A percentile compares a stretch with the other conserved stretches of the same genome.
phyloP scores from a whole-genome alignment of 129 eudicot genomes.

The Ambrosia trifida region DNA sequence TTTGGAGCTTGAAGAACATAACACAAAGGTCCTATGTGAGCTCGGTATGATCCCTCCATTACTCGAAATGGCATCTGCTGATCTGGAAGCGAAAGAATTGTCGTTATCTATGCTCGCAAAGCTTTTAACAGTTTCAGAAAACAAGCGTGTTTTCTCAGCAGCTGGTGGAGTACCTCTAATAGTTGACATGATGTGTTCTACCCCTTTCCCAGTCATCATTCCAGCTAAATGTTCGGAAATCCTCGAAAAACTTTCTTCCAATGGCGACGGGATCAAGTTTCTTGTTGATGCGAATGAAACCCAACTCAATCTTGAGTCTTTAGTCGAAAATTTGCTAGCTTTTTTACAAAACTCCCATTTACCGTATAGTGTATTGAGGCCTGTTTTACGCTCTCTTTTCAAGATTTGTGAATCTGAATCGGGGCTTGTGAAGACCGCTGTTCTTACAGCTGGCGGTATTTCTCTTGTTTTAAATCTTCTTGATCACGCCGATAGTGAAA shows the following conservation, averaged over 20 bases:
- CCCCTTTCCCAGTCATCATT: conserved; percentile 31
- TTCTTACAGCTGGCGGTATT: conserved; percentile 56
- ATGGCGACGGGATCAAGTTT: conserved; percentile 60
- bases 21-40: conserved; percentile 44
- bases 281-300: conserved; percentile 43
- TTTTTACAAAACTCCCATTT: conserved; percentile 44
- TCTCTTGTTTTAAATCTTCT: conserved; percentile 52
- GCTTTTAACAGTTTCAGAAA: conserved; percentile 38
- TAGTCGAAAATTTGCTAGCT: conserved; percentile 38
- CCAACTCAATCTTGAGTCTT: conserved; percentile 36
- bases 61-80: conserved; percentile 58
- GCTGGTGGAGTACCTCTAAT: conserved; percentile 51
- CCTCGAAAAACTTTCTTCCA: conserved; percentile 53
- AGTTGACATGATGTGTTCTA: conserved; percentile 39
- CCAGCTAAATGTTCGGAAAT: conserved; percentile 54
- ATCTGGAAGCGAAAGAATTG: conserved; percentile 57
- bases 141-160: conserved; percentile 46
- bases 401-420: conserved; percentile 55
- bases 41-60: conserved; percentile 54
- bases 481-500: conserved; percentile 53
- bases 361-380: conserved; percentile 39
- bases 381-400: conserved; percentile 50
- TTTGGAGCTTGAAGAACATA: conserved; percentile 45
- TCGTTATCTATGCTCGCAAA: conserved; percentile 50
- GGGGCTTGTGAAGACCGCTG: conserved; percentile 54